A percentile compares a stretch with the other conserved stretches of the same genome.
phyloP scores from a whole-genome alignment of 495 filamentous ascomycete genomes.

The Lophiostoma macrostomum region DNA sequence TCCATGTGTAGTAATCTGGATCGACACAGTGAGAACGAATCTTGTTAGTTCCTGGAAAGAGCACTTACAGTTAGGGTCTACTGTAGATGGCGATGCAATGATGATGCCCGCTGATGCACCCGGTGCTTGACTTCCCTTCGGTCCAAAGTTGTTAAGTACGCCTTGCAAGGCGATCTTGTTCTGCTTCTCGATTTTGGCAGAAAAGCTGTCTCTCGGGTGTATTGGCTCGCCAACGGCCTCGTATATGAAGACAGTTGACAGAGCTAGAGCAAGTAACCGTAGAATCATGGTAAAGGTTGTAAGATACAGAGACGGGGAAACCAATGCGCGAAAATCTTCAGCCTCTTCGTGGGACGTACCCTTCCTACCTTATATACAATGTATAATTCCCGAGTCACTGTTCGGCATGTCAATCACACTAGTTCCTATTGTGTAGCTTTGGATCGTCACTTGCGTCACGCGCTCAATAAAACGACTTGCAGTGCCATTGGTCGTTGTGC shows the following conservation, averaged over 20 bases:
- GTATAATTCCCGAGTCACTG: no score
- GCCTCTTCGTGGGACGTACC: not conserved
- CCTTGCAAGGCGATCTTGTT: constrained; percentile 12
- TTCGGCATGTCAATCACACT: no score
- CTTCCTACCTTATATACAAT: not conserved
- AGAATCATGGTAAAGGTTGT: not conserved
- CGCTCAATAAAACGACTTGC: not conserved
- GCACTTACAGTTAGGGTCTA: constrained; percentile 25
- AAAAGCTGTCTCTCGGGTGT: not conserved
- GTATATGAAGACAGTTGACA: not conserved
- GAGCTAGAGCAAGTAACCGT: not conserved
- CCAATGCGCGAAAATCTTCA: not conserved
- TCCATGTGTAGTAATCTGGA: constrained; percentile 70
- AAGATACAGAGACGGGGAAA: not conserved
- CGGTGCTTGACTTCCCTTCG: constrained; percentile 18
- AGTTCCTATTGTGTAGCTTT: no score
- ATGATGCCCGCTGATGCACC: constrained; percentile 20
- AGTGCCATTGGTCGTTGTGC: no score
- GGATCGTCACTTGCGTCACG: not conserved
- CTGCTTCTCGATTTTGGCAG: constrained; percentile 8
- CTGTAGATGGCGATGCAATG: constrained; percentile 18
- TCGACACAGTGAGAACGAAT: no score
- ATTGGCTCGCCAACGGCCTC: not conserved
- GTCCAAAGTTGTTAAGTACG: constrained; percentile 27
- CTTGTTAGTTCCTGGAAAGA: no score